These are phyloP conservation scores for Pythium rishiriense DNA, from an alignment of 352 stramenopile species.

Conservation along the genomic window DNA sequence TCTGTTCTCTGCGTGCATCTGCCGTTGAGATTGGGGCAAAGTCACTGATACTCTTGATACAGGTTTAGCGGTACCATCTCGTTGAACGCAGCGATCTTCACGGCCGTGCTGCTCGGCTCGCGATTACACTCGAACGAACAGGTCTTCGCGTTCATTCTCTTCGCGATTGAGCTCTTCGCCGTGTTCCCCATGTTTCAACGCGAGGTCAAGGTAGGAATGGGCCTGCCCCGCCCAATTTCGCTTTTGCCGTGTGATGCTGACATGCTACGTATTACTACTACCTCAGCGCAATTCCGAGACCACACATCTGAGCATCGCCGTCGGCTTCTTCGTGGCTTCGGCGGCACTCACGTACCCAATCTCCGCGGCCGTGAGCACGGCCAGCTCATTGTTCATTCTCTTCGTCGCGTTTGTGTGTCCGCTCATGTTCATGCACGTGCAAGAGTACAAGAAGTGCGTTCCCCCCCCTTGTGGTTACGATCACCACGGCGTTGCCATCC, in stretches of 20 bases:
- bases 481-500: constrained; percentile 5
- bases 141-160: constrained; percentile 89
- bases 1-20: background rate
- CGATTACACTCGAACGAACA: constrained; percentile 89
- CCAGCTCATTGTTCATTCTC: constrained; percentile 64
- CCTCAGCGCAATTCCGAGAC: constrained; percentile 57
- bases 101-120: constrained; percentile 89
- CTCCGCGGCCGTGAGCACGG: constrained; percentile 59
- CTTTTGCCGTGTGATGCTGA: too few species aligned
- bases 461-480: background rate
- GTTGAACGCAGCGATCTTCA: constrained; percentile 92
- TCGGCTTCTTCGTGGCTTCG: constrained; percentile 72
- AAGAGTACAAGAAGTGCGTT: constrained; percentile 90
- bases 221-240: too few species aligned
- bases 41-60: background rate
- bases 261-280: too few species aligned
- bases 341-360: constrained; percentile 75
- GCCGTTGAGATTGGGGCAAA: too few species aligned
- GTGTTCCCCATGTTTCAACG: constrained; percentile 88
- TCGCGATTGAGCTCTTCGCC: constrained; percentile 91
- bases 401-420: constrained; percentile 87
- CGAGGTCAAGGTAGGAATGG: constrained; percentile 75
- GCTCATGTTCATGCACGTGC: constrained; percentile 90
- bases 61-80: constrained; percentile 90
- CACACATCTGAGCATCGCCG: constrained; percentile 64